These are phyloP conservation scores for Metschnikowia cubensis DNA, from an alignment of 805 yeast genomes.

Conservation along the genomic window DNA sequence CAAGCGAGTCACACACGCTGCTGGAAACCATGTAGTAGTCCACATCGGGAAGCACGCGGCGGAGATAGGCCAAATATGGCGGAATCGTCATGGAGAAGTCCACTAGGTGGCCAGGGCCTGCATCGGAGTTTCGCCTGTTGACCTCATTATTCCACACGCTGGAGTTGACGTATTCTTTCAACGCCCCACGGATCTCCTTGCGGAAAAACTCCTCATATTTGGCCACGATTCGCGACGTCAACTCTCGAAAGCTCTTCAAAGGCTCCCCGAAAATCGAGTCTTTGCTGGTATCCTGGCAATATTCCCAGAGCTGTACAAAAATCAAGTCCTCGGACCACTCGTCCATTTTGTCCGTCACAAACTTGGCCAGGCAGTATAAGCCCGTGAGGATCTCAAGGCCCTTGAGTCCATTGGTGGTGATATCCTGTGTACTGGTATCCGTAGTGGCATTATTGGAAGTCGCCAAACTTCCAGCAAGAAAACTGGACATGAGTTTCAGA, in stretches of 20 bases:
- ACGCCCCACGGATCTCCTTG: conserved; percentile 27
- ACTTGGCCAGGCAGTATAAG: conserved; percentile 34
- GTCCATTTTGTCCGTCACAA: conserved; percentile 26
- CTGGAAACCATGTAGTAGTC: conserved; percentile 32
- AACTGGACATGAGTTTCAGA: conserved; percentile 29
- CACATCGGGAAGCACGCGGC: conserved; percentile 21
- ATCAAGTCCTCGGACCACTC: conserved; percentile 38
- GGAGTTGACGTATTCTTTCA: conserved; percentile 37
- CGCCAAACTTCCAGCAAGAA: conserved; percentile 28
- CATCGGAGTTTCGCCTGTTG: conserved; percentile 13
- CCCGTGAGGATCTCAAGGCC: conserved; percentile 29
- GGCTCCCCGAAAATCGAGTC: conserved; percentile 30
- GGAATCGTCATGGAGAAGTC: conserved; percentile 24
- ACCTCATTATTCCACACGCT: conserved; percentile 28
- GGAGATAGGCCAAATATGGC: conserved; percentile 23
- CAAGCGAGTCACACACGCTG: conserved; percentile 24
- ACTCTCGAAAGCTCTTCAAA: conserved; percentile 20
- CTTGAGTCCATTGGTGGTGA: conserved; percentile 60
- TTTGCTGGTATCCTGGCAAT: conserved; percentile 21
- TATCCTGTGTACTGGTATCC: conserved; percentile 74
- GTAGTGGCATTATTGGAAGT: not conserved
- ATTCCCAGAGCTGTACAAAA: conserved; percentile 39
- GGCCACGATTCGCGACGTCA: conserved; percentile 18
- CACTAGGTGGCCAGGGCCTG: conserved; percentile 21
- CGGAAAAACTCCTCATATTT: conserved; percentile 31